Conservation (phyloP, 192 early-diverging fungal genomes). For the Radiomyces spectabilis region DNA sequence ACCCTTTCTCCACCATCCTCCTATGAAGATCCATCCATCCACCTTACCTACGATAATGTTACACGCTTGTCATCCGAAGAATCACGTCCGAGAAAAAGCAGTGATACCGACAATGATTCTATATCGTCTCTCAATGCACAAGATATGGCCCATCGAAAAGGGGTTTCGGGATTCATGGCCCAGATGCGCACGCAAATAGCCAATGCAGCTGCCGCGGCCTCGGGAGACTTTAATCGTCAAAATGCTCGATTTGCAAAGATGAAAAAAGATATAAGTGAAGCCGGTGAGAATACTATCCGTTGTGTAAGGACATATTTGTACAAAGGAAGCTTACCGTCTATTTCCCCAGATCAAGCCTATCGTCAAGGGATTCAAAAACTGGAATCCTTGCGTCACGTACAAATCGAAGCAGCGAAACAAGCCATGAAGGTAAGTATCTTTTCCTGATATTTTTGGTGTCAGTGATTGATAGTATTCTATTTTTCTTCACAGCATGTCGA, state of each 20-base stretch:
- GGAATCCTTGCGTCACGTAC: too few species aligned
- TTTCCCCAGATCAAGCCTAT: too few species aligned
- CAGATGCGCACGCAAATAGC: constrained; percentile 17
- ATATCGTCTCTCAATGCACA: not conserved
- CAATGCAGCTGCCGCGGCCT: constrained; percentile 1
- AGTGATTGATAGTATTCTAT: not conserved
- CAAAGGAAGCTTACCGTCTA: too few species aligned
- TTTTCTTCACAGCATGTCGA: not conserved
- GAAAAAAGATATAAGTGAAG: constrained; percentile 31
- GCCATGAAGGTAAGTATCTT: too few species aligned
- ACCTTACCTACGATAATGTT: not conserved
- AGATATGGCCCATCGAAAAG: constrained; percentile 15
- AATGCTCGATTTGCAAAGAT: constrained; percentile 26
- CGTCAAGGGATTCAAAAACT: too few species aligned
- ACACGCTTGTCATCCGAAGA: not conserved
- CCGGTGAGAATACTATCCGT: constrained; percentile 14
- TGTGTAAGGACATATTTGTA: too few species aligned
- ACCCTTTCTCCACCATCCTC: not conserved
- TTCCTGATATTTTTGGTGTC: not conserved
- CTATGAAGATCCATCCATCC: too few species aligned
- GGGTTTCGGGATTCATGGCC: constrained; percentile 20
- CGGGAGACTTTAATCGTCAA: constrained; percentile 20
- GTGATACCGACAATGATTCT: constrained; percentile 12
- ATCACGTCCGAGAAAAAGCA: not conserved
- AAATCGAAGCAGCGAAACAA: too few species aligned